Base-by-base conservation (phyloP, 2,329 filamentous ascomycete genomes). In the Sporothrix dimorphospora region DNA sequence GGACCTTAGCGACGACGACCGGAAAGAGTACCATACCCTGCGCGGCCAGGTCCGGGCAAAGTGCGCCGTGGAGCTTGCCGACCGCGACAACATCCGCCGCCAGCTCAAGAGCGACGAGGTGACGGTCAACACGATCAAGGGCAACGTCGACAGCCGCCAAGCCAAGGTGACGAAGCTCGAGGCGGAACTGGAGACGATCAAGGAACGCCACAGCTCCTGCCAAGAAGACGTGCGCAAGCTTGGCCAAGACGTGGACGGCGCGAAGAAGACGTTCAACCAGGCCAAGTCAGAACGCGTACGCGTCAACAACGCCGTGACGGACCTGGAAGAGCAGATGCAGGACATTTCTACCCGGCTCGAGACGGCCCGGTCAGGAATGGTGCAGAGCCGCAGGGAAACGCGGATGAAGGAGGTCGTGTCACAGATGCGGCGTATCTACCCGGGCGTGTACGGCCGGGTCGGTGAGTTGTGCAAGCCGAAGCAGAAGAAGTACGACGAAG, bases 401-500 rank as follows among this genome's bases (percentile, higher is more conserved):
- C 87, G 90, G 73, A 90, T 91, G 78, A 94, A 93, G 77, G 94
- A 97, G 79, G 92, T 93, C 78, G 91, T 98, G 45, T 90, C 91
- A 12, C 91, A 93, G 42, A 85, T 99, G 77, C 97, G 97, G 81
- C 91, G 94, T 69, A 92, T 97, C 75, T 97, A 94, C 77, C 93
- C 94, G 1, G 95, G 95, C 63, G 95, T 99, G 59, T 93, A 93
- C 76, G 96, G 96, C 24, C 91, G 95, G 61, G 89, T 98, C 61
- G 93, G 94, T 74, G 94, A 97, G 75, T 88, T 99, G 55, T 98
- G 96, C 83, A 94, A 93, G 76, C 95, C 96, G 1, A 98, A 98
- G 81, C 94, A 98, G 83, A 98, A 97, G 82, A 98, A 98, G 80
- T 99, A 91, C 78, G 93, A 96, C 75, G 93, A 96, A 76, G 96